phyloP scores from a whole-genome alignment of 129 eudicot species.

The Lonicera japonica region DNA sequence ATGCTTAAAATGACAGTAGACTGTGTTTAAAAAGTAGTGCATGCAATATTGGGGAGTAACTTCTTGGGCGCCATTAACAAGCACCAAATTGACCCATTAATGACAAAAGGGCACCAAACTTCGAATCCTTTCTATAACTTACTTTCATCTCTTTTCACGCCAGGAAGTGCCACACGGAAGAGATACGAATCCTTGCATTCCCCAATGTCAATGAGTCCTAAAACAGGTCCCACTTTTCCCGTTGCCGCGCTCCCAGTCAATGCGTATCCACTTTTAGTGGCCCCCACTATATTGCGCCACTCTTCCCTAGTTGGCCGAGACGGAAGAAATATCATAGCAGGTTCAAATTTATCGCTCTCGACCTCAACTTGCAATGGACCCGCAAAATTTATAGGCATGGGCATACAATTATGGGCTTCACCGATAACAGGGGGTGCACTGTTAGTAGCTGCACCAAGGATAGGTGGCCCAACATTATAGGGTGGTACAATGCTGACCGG shows the following conservation, averaged over 20 bases:
- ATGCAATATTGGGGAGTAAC: too few species aligned
- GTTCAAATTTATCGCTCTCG: conserved; percentile 31
- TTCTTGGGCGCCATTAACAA: neutral
- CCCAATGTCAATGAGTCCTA: conserved; percentile 71
- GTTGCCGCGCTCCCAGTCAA: conserved; percentile 73
- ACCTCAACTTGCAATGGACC: conserved; percentile 19
- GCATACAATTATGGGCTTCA: conserved; percentile 2
- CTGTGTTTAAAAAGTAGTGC: too few species aligned
- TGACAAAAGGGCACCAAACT: neutral
- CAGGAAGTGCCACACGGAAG: conserved; percentile 91
- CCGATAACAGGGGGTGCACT: conserved; percentile 7
- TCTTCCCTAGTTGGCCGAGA: conserved; percentile 59
- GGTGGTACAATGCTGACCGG: conserved; percentile 17
- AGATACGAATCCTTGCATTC: conserved; percentile 73
- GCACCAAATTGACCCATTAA: neutral
- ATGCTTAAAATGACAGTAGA: too few species aligned
- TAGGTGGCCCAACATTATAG: conserved; percentile 13
- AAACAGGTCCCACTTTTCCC: conserved; percentile 56
- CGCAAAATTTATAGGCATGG: conserved; percentile 3
- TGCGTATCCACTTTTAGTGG: conserved; percentile 46
- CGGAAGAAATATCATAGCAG: conserved; percentile 60
- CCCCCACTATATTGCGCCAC: conserved; percentile 46
- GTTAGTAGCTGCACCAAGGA: conserved; percentile 13
- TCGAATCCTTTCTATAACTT: conserved; percentile 17
- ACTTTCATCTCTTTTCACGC: conserved; percentile 89